These are phyloP conservation scores for Aspergillus fijiensis DNA, from an alignment of 2,329 filamentous ascomycete species.

Conservation along the genomic window DNA sequence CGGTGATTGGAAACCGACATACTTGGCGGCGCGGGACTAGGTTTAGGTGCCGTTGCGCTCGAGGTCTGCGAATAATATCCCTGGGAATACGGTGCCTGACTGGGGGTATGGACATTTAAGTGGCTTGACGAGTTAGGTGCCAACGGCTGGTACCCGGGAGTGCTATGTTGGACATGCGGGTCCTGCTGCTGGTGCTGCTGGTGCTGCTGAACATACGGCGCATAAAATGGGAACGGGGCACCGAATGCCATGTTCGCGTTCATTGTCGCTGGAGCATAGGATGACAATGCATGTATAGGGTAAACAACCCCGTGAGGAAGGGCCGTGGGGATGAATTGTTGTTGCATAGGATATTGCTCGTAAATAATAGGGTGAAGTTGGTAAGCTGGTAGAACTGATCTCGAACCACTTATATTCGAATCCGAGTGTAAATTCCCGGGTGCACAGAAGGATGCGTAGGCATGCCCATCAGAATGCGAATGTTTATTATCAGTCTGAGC, in stretches of 20 bases:
- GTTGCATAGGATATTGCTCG: conserved; percentile 28
- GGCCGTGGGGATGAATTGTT: conserved; percentile 25
- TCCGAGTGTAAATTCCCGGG: conserved; percentile 24
- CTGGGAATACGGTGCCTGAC: conserved; percentile 25
- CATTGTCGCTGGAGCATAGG: conserved; percentile 19
- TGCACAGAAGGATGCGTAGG: conserved; percentile 18
- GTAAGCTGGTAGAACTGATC: conserved; percentile 29
- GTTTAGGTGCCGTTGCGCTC: conserved; percentile 25
- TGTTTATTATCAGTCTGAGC: conserved; percentile 21
- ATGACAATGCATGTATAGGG: conserved; percentile 28
- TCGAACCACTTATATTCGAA: conserved; percentile 33
- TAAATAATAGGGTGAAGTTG: conserved; percentile 26
- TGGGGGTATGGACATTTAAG: conserved; percentile 14
- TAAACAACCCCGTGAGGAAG: conserved; percentile 32
- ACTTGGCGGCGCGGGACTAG: conserved; percentile 12
- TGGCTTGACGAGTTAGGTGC: conserved; percentile 21
- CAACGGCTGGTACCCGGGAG: conserved; percentile 24
- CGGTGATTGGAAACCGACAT: conserved; percentile 4
- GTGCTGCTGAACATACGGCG: conserved; percentile 29
- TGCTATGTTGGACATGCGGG: conserved; percentile 5
- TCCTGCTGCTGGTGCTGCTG: conserved; percentile 24
- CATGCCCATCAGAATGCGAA: conserved; percentile 19
- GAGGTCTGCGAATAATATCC: conserved; percentile 28
- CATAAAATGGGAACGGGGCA: conserved; percentile 28
- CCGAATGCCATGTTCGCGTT: conserved; percentile 25